A percentile compares a stretch with the other conserved stretches of the same genome.
Evolutionary conservation across 1,284 basidiomycete species (phyloP).

Genomic region (Gymnopus androsaceus): DNA sequence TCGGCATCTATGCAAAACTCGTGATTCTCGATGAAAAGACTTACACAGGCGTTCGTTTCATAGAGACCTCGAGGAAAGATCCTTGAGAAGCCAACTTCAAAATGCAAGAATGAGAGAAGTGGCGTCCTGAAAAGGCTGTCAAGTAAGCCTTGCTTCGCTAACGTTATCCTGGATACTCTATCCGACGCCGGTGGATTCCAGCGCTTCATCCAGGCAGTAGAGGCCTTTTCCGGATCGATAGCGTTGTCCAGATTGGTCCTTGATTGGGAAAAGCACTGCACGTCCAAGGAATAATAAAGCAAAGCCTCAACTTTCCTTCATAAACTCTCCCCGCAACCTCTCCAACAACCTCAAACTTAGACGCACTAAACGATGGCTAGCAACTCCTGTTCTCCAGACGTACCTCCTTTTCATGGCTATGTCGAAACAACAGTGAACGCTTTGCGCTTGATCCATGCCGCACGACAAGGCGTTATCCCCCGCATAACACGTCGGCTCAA

Average conservation of each 20-base stretch:
- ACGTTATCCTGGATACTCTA: slow-evolving; percentile 42
- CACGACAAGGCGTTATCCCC: slow-evolving; percentile 69
- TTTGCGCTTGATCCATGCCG: slow-evolving; percentile 77
- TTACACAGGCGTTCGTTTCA: background rate
- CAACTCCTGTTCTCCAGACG: slow-evolving; percentile 42
- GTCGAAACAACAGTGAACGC: slow-evolving; percentile 80
- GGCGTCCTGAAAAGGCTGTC: slow-evolving; percentile 26
- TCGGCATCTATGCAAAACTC: slow-evolving; percentile 11
- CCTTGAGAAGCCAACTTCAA: slow-evolving; percentile 7
- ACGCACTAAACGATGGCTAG: slow-evolving; percentile 36
- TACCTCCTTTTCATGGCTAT: slow-evolving; percentile 65
- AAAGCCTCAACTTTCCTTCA: slow-evolving; percentile 37
- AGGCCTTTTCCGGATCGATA: slow-evolving; percentile 32
- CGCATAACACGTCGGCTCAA: slow-evolving; percentile 78
- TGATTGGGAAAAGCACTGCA: slow-evolving; percentile 38
- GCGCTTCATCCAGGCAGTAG: slow-evolving; percentile 23
- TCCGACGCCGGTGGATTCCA: slow-evolving; percentile 27
- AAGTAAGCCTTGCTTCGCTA: slow-evolving; percentile 38
- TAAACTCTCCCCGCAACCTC: slow-evolving; percentile 42
- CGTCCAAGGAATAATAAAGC: slow-evolving; percentile 41
- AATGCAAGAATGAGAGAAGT: slow-evolving; percentile 10
- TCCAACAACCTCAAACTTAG: slow-evolving; percentile 57
- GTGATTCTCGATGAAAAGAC: slow-evolving; percentile 7
- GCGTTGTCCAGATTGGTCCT: slow-evolving; percentile 27
- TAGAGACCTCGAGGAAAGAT: slow-evolving; percentile 3